A percentile compares a stretch with the other conserved stretches of the same genome.
These are phyloP conservation scores for Kockovaella imperatae DNA, from an alignment of 768 basidiomycete species.

Conservation along the genomic window DNA sequence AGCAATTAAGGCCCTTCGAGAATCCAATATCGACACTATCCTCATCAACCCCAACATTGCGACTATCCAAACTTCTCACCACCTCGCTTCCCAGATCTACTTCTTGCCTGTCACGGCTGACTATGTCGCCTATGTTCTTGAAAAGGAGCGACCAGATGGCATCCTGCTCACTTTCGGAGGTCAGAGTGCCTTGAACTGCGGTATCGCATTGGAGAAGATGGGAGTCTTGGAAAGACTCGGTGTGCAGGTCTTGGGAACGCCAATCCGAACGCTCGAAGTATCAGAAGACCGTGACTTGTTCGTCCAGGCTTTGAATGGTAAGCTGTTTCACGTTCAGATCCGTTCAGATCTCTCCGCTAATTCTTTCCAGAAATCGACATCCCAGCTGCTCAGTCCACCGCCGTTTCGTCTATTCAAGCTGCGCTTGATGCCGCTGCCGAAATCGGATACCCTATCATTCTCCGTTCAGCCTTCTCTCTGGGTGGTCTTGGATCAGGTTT, in stretches of 20 bases:
- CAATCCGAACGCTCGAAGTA: conserved; percentile 85
- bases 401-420: conserved; percentile 89
- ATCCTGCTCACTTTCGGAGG: conserved; percentile 96
- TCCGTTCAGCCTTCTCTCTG: conserved; percentile 87
- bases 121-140: conserved; percentile 96
- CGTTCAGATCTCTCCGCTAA: not conserved
- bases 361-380: conserved; percentile 75
- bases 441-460: conserved; percentile 95
- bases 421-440: conserved; percentile 81
- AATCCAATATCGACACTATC: conserved; percentile 87
- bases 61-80: conserved; percentile 98
- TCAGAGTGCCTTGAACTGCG: conserved; percentile 94
- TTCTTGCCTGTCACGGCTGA: conserved; percentile 93
- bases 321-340: conserved; percentile 18
- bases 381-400: conserved; percentile 88
- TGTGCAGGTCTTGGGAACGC: conserved; percentile 88
- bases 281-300: conserved; percentile 97
- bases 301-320: conserved; percentile 90
- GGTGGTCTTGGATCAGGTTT: conserved; percentile 98
- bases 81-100: conserved; percentile 93
- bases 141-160: conserved; percentile 96
- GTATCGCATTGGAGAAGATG: conserved; percentile 93
- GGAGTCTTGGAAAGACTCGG: conserved; percentile 87
- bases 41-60: conserved; percentile 99
- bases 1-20: conserved; percentile 92